A percentile compares a stretch with the other conserved stretches of the same genome.
Evolutionary conservation across 495 filamentous ascomycete species (phyloP).

Genomic region (Aspergillus mulundensis): DNA sequence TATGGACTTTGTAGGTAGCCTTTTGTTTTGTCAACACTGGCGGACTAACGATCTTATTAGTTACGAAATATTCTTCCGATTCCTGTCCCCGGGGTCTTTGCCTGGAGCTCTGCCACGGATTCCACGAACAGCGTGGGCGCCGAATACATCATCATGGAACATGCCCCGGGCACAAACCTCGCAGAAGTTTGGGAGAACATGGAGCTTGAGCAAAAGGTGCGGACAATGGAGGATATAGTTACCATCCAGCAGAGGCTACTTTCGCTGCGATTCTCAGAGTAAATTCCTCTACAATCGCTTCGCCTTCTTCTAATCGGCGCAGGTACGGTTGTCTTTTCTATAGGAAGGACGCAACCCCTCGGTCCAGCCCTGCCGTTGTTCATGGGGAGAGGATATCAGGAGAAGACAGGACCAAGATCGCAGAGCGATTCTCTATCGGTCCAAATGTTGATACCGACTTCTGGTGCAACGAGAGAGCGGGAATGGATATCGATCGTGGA

Average conservation of each 20-base stretch:
- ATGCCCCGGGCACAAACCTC: slow-evolving; percentile 25
- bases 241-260: too few species aligned
- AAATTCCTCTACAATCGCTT: too few species aligned
- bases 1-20: slow-evolving; percentile 30
- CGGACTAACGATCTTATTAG: slow-evolving; percentile 12
- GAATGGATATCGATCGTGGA: slow-evolving; percentile 27
- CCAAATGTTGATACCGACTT: slow-evolving; percentile 24
- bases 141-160: slow-evolving; percentile 43
- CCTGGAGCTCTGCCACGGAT: slow-evolving; percentile 30
- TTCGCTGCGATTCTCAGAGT: too few species aligned
- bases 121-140: slow-evolving; percentile 23
- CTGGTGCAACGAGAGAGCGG: slow-evolving; percentile 28
- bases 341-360: slow-evolving; percentile 10
- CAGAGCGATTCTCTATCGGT: slow-evolving; percentile 24
- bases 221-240: too few species aligned
- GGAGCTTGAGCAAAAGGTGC: slow-evolving; percentile 16
- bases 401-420: slow-evolving; percentile 13
- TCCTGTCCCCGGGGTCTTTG: slow-evolving; percentile 30
- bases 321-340: slow-evolving; percentile 29
- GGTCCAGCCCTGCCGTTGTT: not conserved
- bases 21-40: not conserved
- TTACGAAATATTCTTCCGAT: slow-evolving; percentile 20
- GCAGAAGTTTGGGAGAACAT: not conserved
- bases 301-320: slow-evolving; percentile 4
- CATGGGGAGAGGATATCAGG: not conserved